phyloP scores from a whole-genome alignment of 23 red algal genomes.

The Pyropia yezoensis region DNA sequence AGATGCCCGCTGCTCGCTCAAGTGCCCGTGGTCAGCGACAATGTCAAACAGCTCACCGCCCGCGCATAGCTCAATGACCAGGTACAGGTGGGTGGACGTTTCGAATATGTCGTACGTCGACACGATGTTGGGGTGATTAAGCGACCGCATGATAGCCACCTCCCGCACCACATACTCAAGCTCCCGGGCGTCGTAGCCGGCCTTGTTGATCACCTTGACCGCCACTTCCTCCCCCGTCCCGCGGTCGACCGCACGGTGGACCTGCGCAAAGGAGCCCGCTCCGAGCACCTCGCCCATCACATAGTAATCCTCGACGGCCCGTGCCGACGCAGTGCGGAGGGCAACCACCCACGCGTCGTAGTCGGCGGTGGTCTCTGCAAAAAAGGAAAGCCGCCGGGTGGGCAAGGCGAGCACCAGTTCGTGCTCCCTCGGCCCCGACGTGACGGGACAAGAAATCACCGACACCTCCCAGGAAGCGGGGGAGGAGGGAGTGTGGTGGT shows the following conservation, averaged over 20 bases:
- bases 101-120: conserved; percentile 81
- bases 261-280: conserved; percentile 86
- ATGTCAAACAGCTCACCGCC: conserved; percentile 87
- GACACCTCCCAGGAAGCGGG: conserved; percentile 65
- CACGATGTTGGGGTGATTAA: conserved; percentile 74
- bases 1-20: conserved; percentile 66
- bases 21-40: conserved; percentile 60
- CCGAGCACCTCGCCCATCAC: conserved; percentile 71
- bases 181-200: conserved; percentile 50
- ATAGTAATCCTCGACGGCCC: conserved; percentile 82
- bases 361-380: conserved; percentile 38
- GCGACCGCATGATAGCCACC: conserved; percentile 63
- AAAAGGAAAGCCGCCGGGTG: conserved; percentile 66
- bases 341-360: conserved; percentile 57
- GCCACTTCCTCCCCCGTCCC: conserved; percentile 49
- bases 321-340: conserved; percentile 38
- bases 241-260: conserved; percentile 42
- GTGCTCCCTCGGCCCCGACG: conserved; percentile 29
- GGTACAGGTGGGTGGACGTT: conserved; percentile 38
- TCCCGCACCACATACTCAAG: conserved; percentile 74
- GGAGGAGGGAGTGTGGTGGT: conserved; percentile 45
- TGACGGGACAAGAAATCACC: conserved; percentile 55
- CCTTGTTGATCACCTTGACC: conserved; percentile 78
- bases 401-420: conserved; percentile 62
- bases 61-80: conserved; percentile 68